These are phyloP conservation scores for Dendrostoma leiphaemia DNA, from an alignment of 2,329 filamentous ascomycete species.

Conservation along the genomic window DNA sequence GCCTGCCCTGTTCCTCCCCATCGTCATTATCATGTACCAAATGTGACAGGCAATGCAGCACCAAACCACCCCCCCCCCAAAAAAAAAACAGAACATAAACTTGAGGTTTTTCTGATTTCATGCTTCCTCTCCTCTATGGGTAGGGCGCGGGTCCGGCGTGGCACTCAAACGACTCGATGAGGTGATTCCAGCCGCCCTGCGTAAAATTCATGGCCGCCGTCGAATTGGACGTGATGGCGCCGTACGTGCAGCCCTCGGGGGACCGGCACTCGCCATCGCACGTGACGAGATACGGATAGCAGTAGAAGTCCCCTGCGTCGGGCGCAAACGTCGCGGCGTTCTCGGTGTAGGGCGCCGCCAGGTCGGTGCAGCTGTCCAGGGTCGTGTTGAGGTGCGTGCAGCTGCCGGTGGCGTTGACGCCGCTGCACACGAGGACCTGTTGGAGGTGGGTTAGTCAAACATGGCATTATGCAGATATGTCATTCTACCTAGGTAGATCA, in stretches of 20 bases:
- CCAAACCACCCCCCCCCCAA: too few species aligned
- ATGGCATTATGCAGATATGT: too few species aligned
- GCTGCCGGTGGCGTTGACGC: conserved; percentile 45
- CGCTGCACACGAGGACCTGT: conserved; percentile 50
- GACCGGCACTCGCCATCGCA: conserved; percentile 47
- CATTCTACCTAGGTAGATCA: too few species aligned
- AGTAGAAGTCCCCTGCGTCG: conserved; percentile 47
- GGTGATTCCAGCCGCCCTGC: conserved; percentile 40
- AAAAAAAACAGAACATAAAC: too few species aligned
- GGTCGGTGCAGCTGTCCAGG: conserved; percentile 44
- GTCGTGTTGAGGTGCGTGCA: conserved; percentile 44
- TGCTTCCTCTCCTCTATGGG: too few species aligned
- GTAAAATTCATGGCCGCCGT: conserved; percentile 46
- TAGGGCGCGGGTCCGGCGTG: conserved; percentile 13
- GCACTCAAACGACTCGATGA: conserved; percentile 37
- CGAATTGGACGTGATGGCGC: conserved; percentile 43
- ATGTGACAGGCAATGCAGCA: too few species aligned
- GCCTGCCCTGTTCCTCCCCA: background rate
- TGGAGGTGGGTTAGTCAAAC: too few species aligned
- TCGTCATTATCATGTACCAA: background rate
- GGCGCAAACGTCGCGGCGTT: conserved; percentile 50
- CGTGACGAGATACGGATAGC: conserved; percentile 40
- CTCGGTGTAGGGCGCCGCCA: conserved; percentile 36
- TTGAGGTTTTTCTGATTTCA: too few species aligned
- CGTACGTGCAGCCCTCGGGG: conserved; percentile 52